These are phyloP conservation scores for Mucor velutinosus DNA, from an alignment of 371 early-diverging fungal genomes.

Conservation along the genomic window DNA sequence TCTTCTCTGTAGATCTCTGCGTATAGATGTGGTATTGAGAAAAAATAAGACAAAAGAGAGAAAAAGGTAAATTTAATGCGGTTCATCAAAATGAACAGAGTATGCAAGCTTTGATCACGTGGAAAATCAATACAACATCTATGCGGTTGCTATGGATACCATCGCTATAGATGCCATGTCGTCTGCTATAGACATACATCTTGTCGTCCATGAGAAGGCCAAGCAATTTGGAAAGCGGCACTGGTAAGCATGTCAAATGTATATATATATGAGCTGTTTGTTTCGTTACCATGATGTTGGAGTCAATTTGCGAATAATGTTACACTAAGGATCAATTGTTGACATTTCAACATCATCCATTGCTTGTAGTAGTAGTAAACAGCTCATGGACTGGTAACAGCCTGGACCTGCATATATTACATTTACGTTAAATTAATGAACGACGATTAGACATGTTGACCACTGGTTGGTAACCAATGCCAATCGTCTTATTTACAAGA, in stretches of 20 bases:
- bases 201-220: not conserved
- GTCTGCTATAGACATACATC: not conserved
- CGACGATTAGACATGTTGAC: not conserved
- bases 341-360: not conserved
- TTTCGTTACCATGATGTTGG: not conserved
- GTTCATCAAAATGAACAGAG: not conserved
- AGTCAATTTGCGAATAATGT: not conserved
- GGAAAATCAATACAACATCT: not conserved
- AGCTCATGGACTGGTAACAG: not conserved
- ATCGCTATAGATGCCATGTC: not conserved
- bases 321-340: not conserved
- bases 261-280: not conserved
- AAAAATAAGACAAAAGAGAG: not conserved
- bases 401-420: slow-evolving; percentile 1
- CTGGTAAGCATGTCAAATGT: not conserved
- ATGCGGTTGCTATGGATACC: not conserved
- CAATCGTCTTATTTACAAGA: not conserved
- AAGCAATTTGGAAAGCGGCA: not conserved
- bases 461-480: not conserved
- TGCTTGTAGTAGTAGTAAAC: not conserved
- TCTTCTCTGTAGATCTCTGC: not conserved
- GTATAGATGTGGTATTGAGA: not conserved
- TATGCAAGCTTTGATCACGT: not conserved
- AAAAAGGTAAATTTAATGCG: not conserved
- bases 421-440: not conserved